Evolutionary conservation across 1,284 basidiomycete species (phyloP), one percentile per base, ranked within the genome.

Genomic region (Ustilago loliicola): DNA sequence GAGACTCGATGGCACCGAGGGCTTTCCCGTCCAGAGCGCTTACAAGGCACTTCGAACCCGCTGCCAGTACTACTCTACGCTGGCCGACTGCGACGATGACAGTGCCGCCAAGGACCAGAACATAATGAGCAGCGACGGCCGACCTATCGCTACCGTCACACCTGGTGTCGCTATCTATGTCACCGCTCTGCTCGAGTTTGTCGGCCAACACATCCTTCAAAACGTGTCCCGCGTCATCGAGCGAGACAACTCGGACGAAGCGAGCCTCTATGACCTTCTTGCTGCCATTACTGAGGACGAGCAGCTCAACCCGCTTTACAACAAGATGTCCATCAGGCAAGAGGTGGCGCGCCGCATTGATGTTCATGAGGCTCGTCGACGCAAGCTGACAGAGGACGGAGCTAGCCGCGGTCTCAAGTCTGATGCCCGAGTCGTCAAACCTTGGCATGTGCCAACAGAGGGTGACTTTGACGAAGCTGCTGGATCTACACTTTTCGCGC

Each of bases 71-170:
- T 84, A 83, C 67, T 82, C 79, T 1, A 84, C 82, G 13, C 61
- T 84, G 13, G 65, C 76, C 60, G 81, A 82, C 45, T 71, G 61
- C 42, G 66, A 83, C 13, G 82, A 84, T 54, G 66, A 80, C 30
- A 67, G 45, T 36, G 66, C 58, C 9, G 68, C 66, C 34, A 61
- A 61, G 30, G 82, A 84, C 19, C 81, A 82, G 48, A 81, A 81
- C 64, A 81, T 84, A 72, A 84, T 83, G 81, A 81, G 79, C 52
- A 57, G 50, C 59, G 81, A 84, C 21, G 81, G 82, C n/a, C 65
- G 80, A 13, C 81, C 82, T n/a, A 76, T 84, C 27, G 82, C 82
- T n/a, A 82, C 82, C 21, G 77, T 84, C 64, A 84, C 82, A 11
- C 80, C 80, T 4, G 79, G 72, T 21, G 82, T 83, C 13, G 73